Conservation (phyloP, 2,329 filamentous ascomycete genomes). For the Aspergillus quadrilineatus region DNA sequence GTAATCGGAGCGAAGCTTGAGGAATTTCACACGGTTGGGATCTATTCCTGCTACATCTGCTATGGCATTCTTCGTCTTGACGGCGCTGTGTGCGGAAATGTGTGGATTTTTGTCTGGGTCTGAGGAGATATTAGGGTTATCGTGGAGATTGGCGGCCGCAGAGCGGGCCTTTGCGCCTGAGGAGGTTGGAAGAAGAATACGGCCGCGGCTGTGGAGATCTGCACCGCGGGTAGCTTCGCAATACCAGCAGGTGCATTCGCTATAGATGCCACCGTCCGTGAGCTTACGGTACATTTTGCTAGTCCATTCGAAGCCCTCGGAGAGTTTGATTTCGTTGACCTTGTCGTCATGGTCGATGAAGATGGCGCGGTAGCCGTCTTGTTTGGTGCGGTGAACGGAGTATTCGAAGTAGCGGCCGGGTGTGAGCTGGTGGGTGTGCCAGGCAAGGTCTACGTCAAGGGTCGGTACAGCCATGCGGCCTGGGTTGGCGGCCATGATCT, state of each 20-base stretch:
- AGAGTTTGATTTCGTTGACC: conserved; percentile 66
- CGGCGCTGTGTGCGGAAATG: conserved; percentile 71
- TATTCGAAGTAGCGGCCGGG: conserved; percentile 63
- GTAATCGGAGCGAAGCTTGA: conserved; percentile 58
- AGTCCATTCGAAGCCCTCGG: conserved; percentile 69
- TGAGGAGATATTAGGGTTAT: conserved; percentile 44
- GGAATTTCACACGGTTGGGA: conserved; percentile 33
- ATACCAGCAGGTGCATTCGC: conserved; percentile 47
- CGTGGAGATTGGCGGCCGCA: conserved; percentile 50
- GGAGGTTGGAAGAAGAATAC: conserved; percentile 33
- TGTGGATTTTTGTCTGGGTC: conserved; percentile 62
- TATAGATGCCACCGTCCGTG: conserved; percentile 61
- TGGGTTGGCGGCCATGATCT: conserved; percentile 40
- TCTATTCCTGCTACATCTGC: neutral
- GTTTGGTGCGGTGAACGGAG: conserved; percentile 46
- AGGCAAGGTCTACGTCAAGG: conserved; percentile 39
- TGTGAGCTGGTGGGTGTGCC: conserved; percentile 73
- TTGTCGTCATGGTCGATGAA: conserved; percentile 86
- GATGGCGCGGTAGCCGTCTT: conserved; percentile 29
- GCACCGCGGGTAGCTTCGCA: conserved; percentile 69
- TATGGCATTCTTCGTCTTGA: conserved; percentile 38
- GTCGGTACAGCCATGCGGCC: conserved; percentile 36
- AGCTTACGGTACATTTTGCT: conserved; percentile 65
- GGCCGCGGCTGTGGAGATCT: conserved; percentile 48
- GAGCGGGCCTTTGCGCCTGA: conserved; percentile 53